phyloP scores from a whole-genome alignment of 2,329 filamentous ascomycete species.

The Trichoderma afroharzianum region DNA sequence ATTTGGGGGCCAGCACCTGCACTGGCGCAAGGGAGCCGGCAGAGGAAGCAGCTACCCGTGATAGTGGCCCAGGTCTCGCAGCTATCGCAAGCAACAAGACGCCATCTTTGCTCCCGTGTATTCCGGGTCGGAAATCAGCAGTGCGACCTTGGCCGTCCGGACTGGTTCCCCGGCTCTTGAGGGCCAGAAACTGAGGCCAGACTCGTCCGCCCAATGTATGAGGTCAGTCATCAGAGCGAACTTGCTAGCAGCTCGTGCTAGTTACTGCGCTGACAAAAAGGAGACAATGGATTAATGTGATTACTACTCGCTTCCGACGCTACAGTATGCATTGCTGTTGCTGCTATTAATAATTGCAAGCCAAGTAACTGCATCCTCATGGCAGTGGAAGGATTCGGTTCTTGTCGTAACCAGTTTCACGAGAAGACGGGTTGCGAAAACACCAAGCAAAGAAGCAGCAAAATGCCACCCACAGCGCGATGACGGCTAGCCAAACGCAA shows the following conservation, averaged over 20 bases:
- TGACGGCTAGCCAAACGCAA: not conserved
- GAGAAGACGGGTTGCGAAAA: not conserved
- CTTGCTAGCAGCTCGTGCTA: not conserved
- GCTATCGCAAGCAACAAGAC: conserved; percentile 5
- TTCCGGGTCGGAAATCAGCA: conserved; percentile 9
- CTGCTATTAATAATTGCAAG: not conserved
- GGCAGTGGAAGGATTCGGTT: not conserved
- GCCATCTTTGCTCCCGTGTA: not conserved
- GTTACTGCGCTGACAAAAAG: not conserved
- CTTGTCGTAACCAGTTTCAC: not conserved
- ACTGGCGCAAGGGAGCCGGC: not conserved
- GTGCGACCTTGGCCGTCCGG: not conserved
- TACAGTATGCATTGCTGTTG: not conserved
- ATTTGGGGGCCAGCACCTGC: not conserved
- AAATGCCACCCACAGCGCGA: not conserved
- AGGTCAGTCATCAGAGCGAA: not conserved
- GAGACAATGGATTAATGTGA: not conserved
- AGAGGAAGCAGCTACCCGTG: not conserved
- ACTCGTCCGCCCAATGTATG: not conserved
- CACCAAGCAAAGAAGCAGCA: not conserved
- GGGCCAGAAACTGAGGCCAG: not conserved
- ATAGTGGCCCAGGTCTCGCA: conserved; percentile 1
- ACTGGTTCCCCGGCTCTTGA: not conserved
- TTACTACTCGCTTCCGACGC: not conserved
- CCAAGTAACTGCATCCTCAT: not conserved